These are phyloP conservation scores for Protostelium mycophagum DNA, from an alignment of 78 protist genomes.

Conservation along the genomic window DNA sequence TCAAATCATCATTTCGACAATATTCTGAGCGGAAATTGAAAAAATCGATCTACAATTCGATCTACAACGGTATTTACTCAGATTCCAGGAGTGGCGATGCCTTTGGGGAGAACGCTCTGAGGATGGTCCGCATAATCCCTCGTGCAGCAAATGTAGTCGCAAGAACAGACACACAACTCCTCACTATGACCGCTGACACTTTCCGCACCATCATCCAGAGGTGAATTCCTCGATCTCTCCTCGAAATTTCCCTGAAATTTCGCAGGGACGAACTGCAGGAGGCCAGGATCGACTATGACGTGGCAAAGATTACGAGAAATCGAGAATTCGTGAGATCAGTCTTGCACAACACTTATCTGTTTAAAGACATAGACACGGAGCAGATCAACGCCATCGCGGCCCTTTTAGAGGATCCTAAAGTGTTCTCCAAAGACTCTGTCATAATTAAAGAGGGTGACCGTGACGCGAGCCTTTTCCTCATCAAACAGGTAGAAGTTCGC, in stretches of 20 bases:
- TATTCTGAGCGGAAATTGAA: no score
- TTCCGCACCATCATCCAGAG: not conserved
- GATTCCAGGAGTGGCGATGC: constrained; percentile 42
- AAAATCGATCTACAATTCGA: no score
- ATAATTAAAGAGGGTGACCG: constrained; percentile 34
- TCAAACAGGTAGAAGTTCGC: constrained; percentile 30
- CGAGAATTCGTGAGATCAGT: constrained; percentile 20
- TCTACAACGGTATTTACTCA: no score
- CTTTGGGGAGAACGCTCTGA: constrained; percentile 55
- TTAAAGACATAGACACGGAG: constrained; percentile 26
- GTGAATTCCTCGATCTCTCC: constrained; percentile 1
- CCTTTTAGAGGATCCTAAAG: not conserved
- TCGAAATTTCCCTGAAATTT: not conserved
- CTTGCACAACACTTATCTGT: constrained; percentile 26
- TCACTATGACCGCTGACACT: constrained; percentile 6
- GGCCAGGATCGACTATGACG: constrained; percentile 3
- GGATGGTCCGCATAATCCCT: not conserved
- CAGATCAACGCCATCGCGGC: constrained; percentile 30
- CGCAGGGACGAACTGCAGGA: not conserved
- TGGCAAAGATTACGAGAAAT: constrained; percentile 10
- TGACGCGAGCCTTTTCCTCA: constrained; percentile 19
- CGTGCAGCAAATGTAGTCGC: constrained; percentile 37
- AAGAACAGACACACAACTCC: constrained; percentile 19
- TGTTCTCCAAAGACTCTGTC: constrained; percentile 7
- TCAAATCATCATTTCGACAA: no score